phyloP scores from a whole-genome alignment of 495 filamentous ascomycete genomes.

The Hypoxylon rickii region DNA sequence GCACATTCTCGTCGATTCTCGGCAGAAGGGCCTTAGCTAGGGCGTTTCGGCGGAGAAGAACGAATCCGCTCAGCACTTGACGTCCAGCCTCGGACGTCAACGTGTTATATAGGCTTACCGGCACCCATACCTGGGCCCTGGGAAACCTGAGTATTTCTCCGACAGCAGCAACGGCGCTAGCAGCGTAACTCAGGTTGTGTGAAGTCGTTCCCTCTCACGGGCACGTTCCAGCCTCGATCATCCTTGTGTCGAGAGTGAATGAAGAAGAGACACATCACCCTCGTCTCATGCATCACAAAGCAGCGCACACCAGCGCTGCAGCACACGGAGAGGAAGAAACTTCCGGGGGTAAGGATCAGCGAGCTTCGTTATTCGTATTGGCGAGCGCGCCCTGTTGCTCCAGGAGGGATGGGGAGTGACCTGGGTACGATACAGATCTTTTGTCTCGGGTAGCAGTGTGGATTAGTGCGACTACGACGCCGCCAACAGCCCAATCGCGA shows the following conservation, averaged over 20 bases:
- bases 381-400: conserved; percentile 18
- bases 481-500: conserved; percentile 28
- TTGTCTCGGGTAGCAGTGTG: conserved; percentile 37
- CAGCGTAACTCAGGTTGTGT: neutral
- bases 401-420: conserved; percentile 20
- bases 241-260: conserved; percentile 30
- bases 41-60: conserved; percentile 10
- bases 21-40: conserved; percentile 6
- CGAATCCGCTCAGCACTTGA: neutral
- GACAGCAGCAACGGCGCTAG: conserved; percentile 12
- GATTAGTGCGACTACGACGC: conserved; percentile 36
- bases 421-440: conserved; percentile 31
- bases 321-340: conserved; percentile 16
- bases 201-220: conserved; percentile 8
- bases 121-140: too few species aligned
- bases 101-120: conserved; percentile 27
- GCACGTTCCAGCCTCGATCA: conserved; percentile 37
- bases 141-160: conserved; percentile 29
- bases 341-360: conserved; percentile 26
- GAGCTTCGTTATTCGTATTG: conserved; percentile 23
- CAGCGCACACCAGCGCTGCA: conserved; percentile 22
- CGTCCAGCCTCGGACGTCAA: conserved; percentile 15
- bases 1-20: conserved; percentile 41
- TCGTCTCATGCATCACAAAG: conserved; percentile 17
- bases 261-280: conserved; percentile 17